Percentiles rank a stretch among this genome's conserved stretches.
These are phyloP conservation scores for Stagonosporopsis cucurbitacearum DNA, from an alignment of 2,329 filamentous ascomycete species.

Conservation along the genomic window DNA sequence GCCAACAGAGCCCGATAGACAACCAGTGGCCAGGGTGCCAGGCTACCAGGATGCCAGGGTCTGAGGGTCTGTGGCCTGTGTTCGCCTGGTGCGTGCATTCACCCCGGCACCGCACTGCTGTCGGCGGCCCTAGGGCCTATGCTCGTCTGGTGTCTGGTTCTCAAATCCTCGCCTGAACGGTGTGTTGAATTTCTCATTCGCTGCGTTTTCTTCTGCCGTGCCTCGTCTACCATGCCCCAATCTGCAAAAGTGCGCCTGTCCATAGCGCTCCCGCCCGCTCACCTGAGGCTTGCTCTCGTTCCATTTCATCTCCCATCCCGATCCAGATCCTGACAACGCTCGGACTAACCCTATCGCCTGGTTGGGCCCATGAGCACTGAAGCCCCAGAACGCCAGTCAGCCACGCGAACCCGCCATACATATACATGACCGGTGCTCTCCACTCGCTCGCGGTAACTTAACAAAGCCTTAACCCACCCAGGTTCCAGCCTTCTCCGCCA, in stretches of 20 bases:
- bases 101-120: constrained; percentile 41
- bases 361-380: constrained; percentile 44
- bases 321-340: constrained; percentile 52
- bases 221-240: constrained; percentile 48
- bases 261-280: constrained; percentile 46
- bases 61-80: constrained; percentile 23
- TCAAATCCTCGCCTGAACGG: constrained; percentile 44
- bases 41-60: constrained; percentile 23
- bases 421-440: constrained; percentile 52
- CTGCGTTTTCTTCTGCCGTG: constrained; percentile 48
- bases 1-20: constrained; percentile 46
- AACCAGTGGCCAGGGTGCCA: constrained; percentile 39
- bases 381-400: constrained; percentile 50
- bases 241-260: constrained; percentile 46
- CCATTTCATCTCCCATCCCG: constrained; percentile 44
- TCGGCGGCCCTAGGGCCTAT: constrained; percentile 43
- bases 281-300: constrained; percentile 47
- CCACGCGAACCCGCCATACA: constrained; percentile 53
- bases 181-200: constrained; percentile 48
- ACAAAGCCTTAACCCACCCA: constrained; percentile 50
- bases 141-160: constrained; percentile 39
- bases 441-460: constrained; percentile 44
- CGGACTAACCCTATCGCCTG: constrained; percentile 52
- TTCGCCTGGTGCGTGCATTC: constrained; percentile 36
- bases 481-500: constrained; percentile 56